Evolutionary conservation across 345 rosid genomes (phyloP).

Genomic region (Heritiera fomes): DNA sequence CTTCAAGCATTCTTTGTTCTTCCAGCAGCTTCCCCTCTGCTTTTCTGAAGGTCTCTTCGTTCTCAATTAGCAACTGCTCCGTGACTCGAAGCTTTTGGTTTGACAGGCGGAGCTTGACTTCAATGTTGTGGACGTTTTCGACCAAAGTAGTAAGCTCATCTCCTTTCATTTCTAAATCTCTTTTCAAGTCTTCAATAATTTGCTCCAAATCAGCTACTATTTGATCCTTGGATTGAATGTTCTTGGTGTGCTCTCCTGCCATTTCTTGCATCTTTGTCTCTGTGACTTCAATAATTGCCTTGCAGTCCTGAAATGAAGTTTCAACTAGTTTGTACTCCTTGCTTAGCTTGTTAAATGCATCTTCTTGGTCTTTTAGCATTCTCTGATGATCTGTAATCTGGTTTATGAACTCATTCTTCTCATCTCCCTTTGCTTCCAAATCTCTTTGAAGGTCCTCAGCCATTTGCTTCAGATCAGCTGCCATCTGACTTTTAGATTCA

Average conservation of each 20-base stretch:
- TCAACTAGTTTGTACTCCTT: constrained; percentile 43
- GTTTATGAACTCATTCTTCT: constrained; percentile 31
- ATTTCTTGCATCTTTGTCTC: constrained; percentile 55
- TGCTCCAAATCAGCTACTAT: constrained; percentile 53
- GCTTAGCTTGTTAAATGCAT: constrained; percentile 34
- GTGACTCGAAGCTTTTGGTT: constrained; percentile 93
- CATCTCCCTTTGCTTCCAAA: constrained; percentile 50
- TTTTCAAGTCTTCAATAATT: constrained; percentile 58
- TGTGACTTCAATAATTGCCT: constrained; percentile 30
- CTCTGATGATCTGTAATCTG: constrained; percentile 50
- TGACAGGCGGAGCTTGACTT: constrained; percentile 83
- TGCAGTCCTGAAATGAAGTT: constrained; percentile 34
- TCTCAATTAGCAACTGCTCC: constrained; percentile 74
- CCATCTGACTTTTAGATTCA: constrained; percentile 38
- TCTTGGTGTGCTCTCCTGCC: constrained; percentile 30
- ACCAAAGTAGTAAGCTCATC: constrained; percentile 61
- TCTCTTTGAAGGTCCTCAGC: constrained; percentile 52
- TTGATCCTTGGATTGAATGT: constrained; percentile 42
- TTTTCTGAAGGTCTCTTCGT: constrained; percentile 61
- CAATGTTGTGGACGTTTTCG: constrained; percentile 60
- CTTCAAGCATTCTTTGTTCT: constrained; percentile 65
- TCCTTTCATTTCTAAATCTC: constrained; percentile 71
- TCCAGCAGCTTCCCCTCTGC: constrained; percentile 63
- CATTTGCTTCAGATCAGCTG: constrained; percentile 42
- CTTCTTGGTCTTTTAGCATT: constrained; percentile 48